Conservation (phyloP, 148 eudicot genomes). For the Diospyros kaki region DNA sequence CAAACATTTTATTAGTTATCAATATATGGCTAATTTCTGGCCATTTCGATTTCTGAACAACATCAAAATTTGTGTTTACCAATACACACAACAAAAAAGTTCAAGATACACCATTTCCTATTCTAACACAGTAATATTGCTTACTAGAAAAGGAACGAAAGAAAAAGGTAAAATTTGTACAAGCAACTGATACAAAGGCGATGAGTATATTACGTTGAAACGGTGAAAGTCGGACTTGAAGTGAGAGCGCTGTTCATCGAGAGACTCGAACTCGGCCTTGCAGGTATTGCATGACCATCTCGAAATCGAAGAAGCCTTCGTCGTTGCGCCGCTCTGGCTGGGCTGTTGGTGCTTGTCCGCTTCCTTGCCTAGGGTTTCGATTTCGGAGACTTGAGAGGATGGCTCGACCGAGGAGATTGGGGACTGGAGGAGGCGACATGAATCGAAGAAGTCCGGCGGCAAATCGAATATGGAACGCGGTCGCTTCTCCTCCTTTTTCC, state of each 20-base stretch:
- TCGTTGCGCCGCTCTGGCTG: neutral
- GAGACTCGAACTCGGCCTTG: slow-evolving; percentile 68
- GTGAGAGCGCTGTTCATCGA: slow-evolving; percentile 72
- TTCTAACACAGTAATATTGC: neutral
- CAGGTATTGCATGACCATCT: slow-evolving; percentile 85
- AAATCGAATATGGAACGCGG: slow-evolving; percentile 62
- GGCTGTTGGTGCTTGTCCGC: slow-evolving; percentile 12
- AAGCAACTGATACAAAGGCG: slow-evolving; percentile 9
- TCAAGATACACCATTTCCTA: no score
- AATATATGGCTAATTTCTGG: no score
- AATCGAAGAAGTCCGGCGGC: slow-evolving; percentile 55
- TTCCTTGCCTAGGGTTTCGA: slow-evolving; percentile 23
- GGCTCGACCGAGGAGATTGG: slow-evolving; percentile 13
- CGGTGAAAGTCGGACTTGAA: slow-evolving; percentile 93
- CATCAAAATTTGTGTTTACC: no score
- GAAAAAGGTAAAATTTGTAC: neutral
- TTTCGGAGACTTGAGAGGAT: neutral
- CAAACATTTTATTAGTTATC: no score
- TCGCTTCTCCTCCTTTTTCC: slow-evolving; percentile 22
- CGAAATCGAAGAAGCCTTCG: slow-evolving; percentile 4
- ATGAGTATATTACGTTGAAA: slow-evolving; percentile 52
- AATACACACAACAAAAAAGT: no score
- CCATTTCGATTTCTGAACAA: no score
- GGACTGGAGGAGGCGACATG: slow-evolving; percentile 50
- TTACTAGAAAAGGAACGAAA: no score